phyloP scores from a whole-genome alignment of 495 filamentous ascomycete genomes.

The Geopyxis carbonaria region DNA sequence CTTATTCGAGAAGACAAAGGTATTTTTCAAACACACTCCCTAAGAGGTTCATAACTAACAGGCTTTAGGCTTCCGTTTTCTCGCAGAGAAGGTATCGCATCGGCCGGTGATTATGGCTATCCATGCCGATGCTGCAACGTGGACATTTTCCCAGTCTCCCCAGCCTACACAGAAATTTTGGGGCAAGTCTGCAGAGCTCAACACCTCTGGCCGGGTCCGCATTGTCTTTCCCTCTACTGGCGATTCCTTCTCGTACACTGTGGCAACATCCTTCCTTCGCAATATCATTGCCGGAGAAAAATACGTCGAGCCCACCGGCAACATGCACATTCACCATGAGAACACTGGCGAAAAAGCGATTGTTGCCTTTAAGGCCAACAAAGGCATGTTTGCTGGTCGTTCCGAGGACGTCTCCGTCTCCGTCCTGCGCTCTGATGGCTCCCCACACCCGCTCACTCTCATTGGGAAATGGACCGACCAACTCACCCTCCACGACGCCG shows the following conservation, averaged over 20 bases:
- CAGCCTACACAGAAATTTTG: conserved; percentile 92
- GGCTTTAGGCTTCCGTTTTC: conserved; percentile 52
- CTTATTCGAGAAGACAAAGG: conserved; percentile 67
- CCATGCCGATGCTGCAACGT: conserved; percentile 68
- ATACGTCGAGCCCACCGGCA: conserved; percentile 88
- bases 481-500: conserved; percentile 40
- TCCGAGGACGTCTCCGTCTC: conserved; percentile 75
- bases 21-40: too few relatives aligned
- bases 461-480: conserved; percentile 69
- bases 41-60: neutral
- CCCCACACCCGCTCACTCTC: conserved; percentile 43
- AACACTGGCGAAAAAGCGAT: conserved; percentile 59
- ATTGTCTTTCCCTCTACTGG: conserved; percentile 39
- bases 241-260: conserved; percentile 69
- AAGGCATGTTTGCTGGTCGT: conserved; percentile 85
- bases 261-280: conserved; percentile 73
- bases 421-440: conserved; percentile 46
- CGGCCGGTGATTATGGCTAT: conserved; percentile 82
- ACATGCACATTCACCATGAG: conserved; percentile 67
- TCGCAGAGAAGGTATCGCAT: conserved; percentile 86
- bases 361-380: conserved; percentile 70
- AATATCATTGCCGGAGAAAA: conserved; percentile 98
- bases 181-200: conserved; percentile 89
- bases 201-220: conserved; percentile 71
- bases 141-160: conserved; percentile 74